Evolutionary conservation across 768 basidiomycete genomes (phyloP).

Genomic region (Omphalotus guepiniiformis): DNA sequence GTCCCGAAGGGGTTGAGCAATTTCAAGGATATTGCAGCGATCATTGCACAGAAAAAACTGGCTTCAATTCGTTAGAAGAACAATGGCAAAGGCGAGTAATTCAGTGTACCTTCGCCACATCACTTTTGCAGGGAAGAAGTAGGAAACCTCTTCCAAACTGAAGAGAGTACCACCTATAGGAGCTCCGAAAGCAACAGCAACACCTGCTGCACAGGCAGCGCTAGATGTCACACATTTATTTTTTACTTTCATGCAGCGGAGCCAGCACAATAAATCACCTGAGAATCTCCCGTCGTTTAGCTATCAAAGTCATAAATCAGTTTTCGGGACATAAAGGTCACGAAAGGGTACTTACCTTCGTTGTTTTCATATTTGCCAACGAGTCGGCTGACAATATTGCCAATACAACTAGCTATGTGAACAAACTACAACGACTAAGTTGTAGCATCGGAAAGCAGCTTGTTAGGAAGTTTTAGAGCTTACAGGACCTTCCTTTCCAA

Average conservation of each 20-base stretch:
- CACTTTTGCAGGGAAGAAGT: constrained; percentile 95
- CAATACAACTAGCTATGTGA: constrained; percentile 89
- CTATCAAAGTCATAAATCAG: constrained; percentile 31
- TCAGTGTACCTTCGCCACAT: constrained; percentile 85
- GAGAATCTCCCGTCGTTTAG: constrained; percentile 89
- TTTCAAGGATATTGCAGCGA: constrained; percentile 90
- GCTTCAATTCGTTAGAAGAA: constrained; percentile 4
- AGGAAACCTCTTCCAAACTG: constrained; percentile 92
- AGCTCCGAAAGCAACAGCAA: constrained; percentile 95
- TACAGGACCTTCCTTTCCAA: constrained; percentile 43
- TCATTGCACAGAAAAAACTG: constrained; percentile 98
- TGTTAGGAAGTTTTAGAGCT: constrained; percentile 18
- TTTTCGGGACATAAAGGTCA: neutral
- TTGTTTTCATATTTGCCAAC: constrained; percentile 91
- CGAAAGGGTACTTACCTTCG: constrained; percentile 56
- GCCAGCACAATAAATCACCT: neutral
- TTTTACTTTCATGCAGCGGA: neutral
- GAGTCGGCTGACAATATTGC: constrained; percentile 87
- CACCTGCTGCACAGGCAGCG: constrained; percentile 95
- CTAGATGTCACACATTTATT: constrained; percentile 35
- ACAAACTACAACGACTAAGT: constrained; percentile 45
- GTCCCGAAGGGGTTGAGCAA: constrained; percentile 95
- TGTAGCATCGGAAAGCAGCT: constrained; percentile 43
- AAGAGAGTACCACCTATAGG: constrained; percentile 93
- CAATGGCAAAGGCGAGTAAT: constrained; percentile 25